Evolutionary conservation across 2,329 filamentous ascomycete genomes (phyloP).

Genomic region (Lasiodiplodia hormozganensis): DNA sequence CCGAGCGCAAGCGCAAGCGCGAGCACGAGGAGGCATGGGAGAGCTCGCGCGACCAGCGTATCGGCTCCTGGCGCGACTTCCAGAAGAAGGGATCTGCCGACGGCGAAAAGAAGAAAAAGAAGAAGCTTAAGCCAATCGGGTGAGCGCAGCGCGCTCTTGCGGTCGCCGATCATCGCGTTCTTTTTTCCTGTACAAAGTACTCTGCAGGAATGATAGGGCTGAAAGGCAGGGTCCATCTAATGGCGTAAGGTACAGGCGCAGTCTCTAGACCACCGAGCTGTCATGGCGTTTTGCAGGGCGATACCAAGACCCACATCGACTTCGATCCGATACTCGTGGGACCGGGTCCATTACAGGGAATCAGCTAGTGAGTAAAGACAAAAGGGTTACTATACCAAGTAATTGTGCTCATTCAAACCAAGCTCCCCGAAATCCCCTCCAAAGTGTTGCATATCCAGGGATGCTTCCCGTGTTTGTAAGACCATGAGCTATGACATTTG

Average conservation of each 20-base stretch:
- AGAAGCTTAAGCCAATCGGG: constrained; percentile 61
- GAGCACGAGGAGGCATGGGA: constrained; percentile 97
- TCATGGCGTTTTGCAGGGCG: constrained; percentile 19
- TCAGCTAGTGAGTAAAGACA: constrained; percentile 27
- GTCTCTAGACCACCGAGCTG: constrained; percentile 11
- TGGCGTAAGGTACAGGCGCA: constrained; percentile 20
- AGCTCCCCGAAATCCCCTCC: constrained; percentile 11
- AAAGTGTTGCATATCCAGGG: constrained; percentile 14
- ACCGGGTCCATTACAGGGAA: background rate
- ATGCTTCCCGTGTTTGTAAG: constrained; percentile 14
- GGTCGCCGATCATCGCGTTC: background rate
- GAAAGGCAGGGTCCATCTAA: constrained; percentile 4
- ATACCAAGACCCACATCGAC: constrained; percentile 1
- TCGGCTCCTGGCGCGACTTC: constrained; percentile 93
- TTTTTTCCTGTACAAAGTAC: background rate
- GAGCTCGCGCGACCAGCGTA: constrained; percentile 85
- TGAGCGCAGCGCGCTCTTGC: constrained; percentile 39
- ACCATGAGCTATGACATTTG: background rate
- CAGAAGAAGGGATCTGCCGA: constrained; percentile 57
- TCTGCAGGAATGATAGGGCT: constrained; percentile 1
- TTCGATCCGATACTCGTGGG: background rate
- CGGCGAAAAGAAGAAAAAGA: constrained; percentile 56
- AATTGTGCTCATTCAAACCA: constrained; percentile 26
- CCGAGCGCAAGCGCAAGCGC: constrained; percentile 66
- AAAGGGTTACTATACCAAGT: constrained; percentile 16